Percentiles rank a stretch among this genome's conserved stretches.
Evolutionary conservation across 164 flowering plant species (phyloP).

Genomic region (Aristolochia californica): DNA sequence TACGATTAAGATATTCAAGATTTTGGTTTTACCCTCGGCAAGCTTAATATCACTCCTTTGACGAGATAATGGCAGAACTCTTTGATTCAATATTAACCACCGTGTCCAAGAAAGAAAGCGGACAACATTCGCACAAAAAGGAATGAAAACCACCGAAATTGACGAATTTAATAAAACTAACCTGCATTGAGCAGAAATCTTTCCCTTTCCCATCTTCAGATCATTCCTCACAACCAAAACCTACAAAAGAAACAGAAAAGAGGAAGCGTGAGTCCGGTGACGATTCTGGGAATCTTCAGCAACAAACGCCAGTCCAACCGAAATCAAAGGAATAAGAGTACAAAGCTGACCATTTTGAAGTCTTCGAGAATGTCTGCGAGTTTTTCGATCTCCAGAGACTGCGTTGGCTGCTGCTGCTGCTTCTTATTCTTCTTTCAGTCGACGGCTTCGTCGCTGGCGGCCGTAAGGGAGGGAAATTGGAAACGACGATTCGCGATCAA

Average conservation of each 20-base stretch:
- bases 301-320: not conserved
- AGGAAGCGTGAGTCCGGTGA: not conserved
- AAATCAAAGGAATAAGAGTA: too few species aligned
- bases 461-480: conserved; percentile 9
- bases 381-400: conserved; percentile 65
- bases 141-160: not conserved
- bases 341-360: conserved; percentile 65
- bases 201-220: conserved; percentile 99
- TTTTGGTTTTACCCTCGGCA: too few species aligned
- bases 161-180: conserved; percentile 7
- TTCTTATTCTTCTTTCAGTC: conserved; percentile 26
- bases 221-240: conserved; percentile 95
- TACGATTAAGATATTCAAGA: too few species aligned
- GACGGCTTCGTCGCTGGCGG: conserved; percentile 8
- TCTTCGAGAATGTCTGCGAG: conserved; percentile 79
- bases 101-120: too few species aligned
- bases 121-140: too few species aligned
- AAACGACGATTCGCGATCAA: conserved; percentile 35
- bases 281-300: not conserved
- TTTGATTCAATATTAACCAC: too few species aligned
- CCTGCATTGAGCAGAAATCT: conserved; percentile 99
- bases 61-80: too few species aligned
- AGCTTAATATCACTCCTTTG: too few species aligned
- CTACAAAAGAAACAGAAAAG: conserved; percentile 19
- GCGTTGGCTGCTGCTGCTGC: conserved; percentile 1